Evolutionary conservation across 129 eudicot species (phyloP).

Genomic region (Artemisia argyi): DNA sequence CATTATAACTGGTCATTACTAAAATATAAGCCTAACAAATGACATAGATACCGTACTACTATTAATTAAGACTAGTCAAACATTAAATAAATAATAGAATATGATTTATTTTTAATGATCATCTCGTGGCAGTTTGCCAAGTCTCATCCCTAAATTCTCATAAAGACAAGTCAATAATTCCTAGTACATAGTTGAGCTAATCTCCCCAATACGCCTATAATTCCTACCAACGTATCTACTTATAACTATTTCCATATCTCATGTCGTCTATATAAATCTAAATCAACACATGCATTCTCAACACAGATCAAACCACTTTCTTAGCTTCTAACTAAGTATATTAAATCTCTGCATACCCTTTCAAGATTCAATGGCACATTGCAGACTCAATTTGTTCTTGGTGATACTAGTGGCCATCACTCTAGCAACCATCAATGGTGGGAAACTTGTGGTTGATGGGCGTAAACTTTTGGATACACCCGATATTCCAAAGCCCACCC

Average conservation of each 20-base stretch:
- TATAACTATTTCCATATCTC: background rate
- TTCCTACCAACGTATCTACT: slow-evolving; percentile 23
- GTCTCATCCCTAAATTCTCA: background rate
- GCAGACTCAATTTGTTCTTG: slow-evolving; percentile 7
- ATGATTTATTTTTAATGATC: too few relatives aligned
- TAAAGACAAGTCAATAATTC: too few relatives aligned
- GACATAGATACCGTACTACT: too few relatives aligned
- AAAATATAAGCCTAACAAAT: too few relatives aligned
- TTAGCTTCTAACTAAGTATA: background rate
- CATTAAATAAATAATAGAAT: too few relatives aligned
- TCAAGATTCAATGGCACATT: slow-evolving; percentile 16
- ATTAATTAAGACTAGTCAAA: too few relatives aligned
- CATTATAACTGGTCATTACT: too few relatives aligned
- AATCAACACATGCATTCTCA: slow-evolving; percentile 7
- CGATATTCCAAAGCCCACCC: slow-evolving; percentile 10
- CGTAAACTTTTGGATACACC: slow-evolving; percentile 24
- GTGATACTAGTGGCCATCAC: slow-evolving; percentile 13
- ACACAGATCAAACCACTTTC: slow-evolving; percentile 4
- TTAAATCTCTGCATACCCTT: background rate
- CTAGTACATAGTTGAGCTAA: slow-evolving; percentile 25
- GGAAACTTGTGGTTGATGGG: slow-evolving; percentile 5
- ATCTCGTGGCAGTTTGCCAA: background rate
- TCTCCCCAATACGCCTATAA: background rate
- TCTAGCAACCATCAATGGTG: slow-evolving; percentile 19
- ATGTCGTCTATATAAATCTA: slow-evolving; percentile 19